Evolutionary conservation across 352 stramenopile genomes (phyloP), one percentile per base, ranked within the genome.

Genomic region (Phytopythium litorale): DNA sequence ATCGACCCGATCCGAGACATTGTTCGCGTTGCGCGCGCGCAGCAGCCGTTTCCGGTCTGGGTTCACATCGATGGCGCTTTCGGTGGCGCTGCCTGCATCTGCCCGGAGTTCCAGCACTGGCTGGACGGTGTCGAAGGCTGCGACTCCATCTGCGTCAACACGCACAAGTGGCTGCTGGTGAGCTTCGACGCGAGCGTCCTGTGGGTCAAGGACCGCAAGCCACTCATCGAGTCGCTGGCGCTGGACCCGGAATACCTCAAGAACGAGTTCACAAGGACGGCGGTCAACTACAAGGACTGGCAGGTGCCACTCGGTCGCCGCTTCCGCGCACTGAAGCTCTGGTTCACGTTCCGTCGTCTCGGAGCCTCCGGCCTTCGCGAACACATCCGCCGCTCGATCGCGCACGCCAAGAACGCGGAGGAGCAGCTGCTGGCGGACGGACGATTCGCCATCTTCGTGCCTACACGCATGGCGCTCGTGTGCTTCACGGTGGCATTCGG

Each of bases 131-230:
- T 74, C 12, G 81, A 92, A 64, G 68, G 79, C 25, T 78, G 73
- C 32, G 79, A 92, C 64, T 91, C 77, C 30, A 67, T 92, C 65
- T 81, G 79, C 52, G 66, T 89, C 60, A 92, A 92, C 63, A 75
- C 72, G 45, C 82, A 90, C 78, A 92, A 92, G 70, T 90, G 82
- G 81, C 66, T 91, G 23, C 73, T 91, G 21, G 67, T 87, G 49
- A 79, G 73, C 58, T 86, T 88, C 28, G 79, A 89, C 63, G 84
- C 78, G 52, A 85, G 75, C 64, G 33, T 88, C 50, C 60, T 90
- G 23, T 92, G 79, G 74, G 79, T 92, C 19, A 75, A 73, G 54
- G 75, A 92, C 53, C 74, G 76, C 16, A 65, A 71, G 11, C 81
- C 70, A 28, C 63, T 92, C 13, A 66, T 88, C 64, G 68, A 77